Conservation (phyloP, 345 rosid species). For the Sapria himalayana region DNA sequence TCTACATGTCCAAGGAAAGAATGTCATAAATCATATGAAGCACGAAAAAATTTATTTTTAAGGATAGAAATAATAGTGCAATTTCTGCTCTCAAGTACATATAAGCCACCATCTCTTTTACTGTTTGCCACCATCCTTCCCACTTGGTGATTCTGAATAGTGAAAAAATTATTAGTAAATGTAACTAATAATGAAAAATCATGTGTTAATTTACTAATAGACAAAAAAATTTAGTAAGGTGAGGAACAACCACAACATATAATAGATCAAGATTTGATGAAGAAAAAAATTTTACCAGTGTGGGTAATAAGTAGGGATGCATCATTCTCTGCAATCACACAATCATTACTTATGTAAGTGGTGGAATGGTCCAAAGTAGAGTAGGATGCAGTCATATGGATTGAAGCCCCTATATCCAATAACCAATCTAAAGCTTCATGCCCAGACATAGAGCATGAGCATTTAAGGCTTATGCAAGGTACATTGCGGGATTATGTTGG, state of each 20-base stretch:
- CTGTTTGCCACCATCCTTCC: not conserved
- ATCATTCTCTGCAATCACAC: conserved; percentile 3
- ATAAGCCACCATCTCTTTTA: not conserved
- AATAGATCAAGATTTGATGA: not conserved
- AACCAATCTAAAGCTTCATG: not conserved
- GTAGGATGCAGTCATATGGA: not conserved
- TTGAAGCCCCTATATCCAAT: not conserved
- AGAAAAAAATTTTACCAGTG: not conserved
- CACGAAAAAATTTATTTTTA: conserved; percentile 2
- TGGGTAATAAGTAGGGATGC: conserved; percentile 4
- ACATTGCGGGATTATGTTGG: not conserved
- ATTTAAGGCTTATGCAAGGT: conserved; percentile 5
- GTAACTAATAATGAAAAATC: not conserved
- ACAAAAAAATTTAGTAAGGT: conserved; percentile 7
- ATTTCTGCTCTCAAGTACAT: conserved; percentile 1
- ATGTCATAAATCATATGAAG: conserved; percentile 5
- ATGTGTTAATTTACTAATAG: conserved; percentile 4
- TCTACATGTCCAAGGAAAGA: not conserved
- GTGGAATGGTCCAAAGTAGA: not conserved
- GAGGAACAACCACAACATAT: conserved; percentile 6
- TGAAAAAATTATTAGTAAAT: not conserved
- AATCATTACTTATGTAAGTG: conserved; percentile 6
- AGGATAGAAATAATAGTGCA: not conserved
- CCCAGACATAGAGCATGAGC: conserved; percentile 1
- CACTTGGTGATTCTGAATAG: not conserved